Base-by-base conservation (phyloP, 163 green algal species). In the Coccomyxa subellipsoidea region DNA sequence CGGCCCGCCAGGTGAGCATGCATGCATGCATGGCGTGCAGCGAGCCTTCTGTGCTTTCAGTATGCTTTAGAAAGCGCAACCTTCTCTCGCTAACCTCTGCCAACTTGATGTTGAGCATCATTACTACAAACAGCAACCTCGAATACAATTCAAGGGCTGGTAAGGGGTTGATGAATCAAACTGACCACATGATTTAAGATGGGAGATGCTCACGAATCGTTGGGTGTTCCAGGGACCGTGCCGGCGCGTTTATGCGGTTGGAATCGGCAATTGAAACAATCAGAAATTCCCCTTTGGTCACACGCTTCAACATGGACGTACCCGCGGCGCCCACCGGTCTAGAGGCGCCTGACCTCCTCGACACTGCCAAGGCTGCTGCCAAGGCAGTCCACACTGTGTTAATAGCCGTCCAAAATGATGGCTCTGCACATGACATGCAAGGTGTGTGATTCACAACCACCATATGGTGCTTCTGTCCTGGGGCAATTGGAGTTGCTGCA, bases 61-160 rank as follows among this genome's bases (percentile, higher is more conserved):
- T 70, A 18, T 70, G 54, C 18, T 23, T n/a, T 76, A 91, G 71
- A 88, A 89, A 91, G 40, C 88, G 81, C 54, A 91, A 82, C 75
- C 78, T 89, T 87, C 86, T 88, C 88, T 91, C 87, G 81, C 87
- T 86, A 70, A 93, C 90, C 84, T 92, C 89, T 54, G 88, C 88
- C 82, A 90, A 85, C 85, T 91, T 90, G 85, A 93, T 90, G 77
- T 94, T 88, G 84, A 89, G 90, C 86, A 93, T 89, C 89, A 93
- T 93, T 54, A 93, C 89, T 76, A 93, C 90, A 86, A 93, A 93
- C 80, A 73, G 66, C 1, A 73, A 73, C 66, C n/a, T n/a, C n/a
- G n/a, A n/a, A n/a, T n/a, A n/a, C n/a, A n/a, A n/a, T n/a, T n/a
- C n/a, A n/a, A n/a, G n/a, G n/a, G n/a, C n/a, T n/a, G n/a, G n/a